phyloP scores from a whole-genome alignment of 257 asterid species.

The Solanum chiquidenum region DNA sequence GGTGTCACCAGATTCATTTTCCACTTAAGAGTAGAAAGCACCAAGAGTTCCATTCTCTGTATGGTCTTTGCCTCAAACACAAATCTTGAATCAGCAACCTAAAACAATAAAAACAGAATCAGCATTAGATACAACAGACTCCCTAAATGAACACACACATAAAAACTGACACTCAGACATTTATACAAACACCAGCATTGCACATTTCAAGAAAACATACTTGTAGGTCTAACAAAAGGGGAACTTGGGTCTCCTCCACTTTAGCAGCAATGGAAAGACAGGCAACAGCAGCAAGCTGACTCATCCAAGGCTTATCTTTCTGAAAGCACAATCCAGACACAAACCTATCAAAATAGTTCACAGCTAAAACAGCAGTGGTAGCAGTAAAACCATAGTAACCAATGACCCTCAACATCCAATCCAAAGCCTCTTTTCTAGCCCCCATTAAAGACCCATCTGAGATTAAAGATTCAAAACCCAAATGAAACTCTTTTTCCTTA shows the following conservation, averaged over 20 bases:
- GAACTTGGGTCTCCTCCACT: conserved; percentile 88
- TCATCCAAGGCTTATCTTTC: conserved; percentile 94
- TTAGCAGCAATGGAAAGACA: conserved; percentile 96
- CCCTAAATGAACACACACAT: background rate
- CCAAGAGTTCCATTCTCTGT: conserved; percentile 81
- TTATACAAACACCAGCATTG: conserved; percentile 20
- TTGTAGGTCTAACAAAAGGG: conserved; percentile 76
- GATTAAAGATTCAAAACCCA: background rate
- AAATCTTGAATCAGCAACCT: conserved; percentile 63
- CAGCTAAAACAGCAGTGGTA: conserved; percentile 59
- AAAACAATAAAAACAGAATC: conserved; percentile 8
- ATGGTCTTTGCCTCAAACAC: conserved; percentile 79
- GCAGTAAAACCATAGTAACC: conserved; percentile 49
- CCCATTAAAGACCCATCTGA: conserved; percentile 32
- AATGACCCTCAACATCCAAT: conserved; percentile 67
- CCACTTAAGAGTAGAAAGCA: conserved; percentile 73
- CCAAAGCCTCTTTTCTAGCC: conserved; percentile 50
- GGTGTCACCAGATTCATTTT: conserved; percentile 86
- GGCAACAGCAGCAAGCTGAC: conserved; percentile 84
- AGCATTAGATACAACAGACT: background rate
- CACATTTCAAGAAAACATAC: conserved; percentile 26
- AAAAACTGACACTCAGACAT: conserved; percentile 16
- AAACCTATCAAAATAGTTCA: conserved; percentile 59
- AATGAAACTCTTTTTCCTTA: conserved; percentile 40
- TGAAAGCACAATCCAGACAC: conserved; percentile 46